Conservation (phyloP, 2,329 filamentous ascomycete genomes). For the Lasiodiplodia gonubiensis region DNA sequence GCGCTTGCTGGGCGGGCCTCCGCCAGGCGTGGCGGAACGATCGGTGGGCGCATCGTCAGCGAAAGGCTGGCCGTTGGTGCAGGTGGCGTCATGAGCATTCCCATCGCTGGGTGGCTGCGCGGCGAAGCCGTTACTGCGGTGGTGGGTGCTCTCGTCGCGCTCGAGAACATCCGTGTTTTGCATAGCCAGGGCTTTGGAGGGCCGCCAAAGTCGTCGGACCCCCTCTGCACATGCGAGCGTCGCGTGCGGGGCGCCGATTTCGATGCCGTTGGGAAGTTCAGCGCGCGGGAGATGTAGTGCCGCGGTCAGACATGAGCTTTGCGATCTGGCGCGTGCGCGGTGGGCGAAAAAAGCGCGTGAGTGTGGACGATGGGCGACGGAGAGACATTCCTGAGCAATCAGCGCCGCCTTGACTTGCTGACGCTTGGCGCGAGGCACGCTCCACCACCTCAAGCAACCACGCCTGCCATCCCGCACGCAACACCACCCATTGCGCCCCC, state of each 20-base stretch:
- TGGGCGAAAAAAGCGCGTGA: conserved; percentile 31
- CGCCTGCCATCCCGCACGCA: conserved; percentile 6
- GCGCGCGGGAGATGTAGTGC: conserved; percentile 34
- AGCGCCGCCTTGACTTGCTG: conserved; percentile 6
- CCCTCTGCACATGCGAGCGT: conserved; percentile 33
- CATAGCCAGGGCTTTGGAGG: conserved; percentile 29
- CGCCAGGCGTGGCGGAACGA: conserved; percentile 20
- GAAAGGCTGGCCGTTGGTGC: conserved; percentile 9
- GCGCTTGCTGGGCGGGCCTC: conserved; percentile 61
- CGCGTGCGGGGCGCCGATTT: conserved; percentile 28
- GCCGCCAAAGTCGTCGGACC: conserved; percentile 33
- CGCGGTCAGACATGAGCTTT: conserved; percentile 41
- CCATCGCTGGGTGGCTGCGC: neutral
- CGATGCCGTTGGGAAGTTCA: conserved; percentile 35
- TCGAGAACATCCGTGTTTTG: conserved; percentile 31
- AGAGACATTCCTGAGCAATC: conserved; percentile 14
- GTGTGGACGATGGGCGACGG: conserved; percentile 22
- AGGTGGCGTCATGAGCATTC: conserved; percentile 8
- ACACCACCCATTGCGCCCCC: conserved; percentile 21
- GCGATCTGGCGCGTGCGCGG: conserved; percentile 38
- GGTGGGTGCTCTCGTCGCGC: conserved; percentile 40
- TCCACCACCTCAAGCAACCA: conserved; percentile 14
- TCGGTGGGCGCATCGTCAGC: conserved; percentile 16
- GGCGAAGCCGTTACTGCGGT: conserved; percentile 33
- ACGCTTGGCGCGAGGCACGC: conserved; percentile 14